These are phyloP conservation scores for Gossypium mustelinum DNA, from an alignment of 345 rosid genomes.

Conservation along the genomic window DNA sequence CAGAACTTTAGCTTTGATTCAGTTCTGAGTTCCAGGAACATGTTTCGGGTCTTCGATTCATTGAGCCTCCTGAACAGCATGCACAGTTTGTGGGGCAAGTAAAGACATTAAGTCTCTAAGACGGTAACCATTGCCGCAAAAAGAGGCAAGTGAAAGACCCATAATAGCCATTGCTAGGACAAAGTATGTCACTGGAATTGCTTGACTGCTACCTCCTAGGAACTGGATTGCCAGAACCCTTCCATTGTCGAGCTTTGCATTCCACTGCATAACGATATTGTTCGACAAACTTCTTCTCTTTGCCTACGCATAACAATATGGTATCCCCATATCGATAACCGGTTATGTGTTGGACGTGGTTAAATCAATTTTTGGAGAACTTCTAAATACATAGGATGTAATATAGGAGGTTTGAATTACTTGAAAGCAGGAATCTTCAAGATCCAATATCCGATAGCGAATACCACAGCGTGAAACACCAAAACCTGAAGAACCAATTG, in stretches of 20 bases:
- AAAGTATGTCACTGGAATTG: constrained; percentile 92
- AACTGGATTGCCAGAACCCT: constrained; percentile 77
- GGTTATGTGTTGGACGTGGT: background rate
- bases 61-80: constrained; percentile 30
- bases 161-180: constrained; percentile 93
- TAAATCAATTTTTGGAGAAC: too few relatives aligned
- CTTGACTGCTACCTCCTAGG: constrained; percentile 82
- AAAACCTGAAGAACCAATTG: constrained; percentile 68
- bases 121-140: constrained; percentile 76
- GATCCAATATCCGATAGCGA: constrained; percentile 75
- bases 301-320: constrained; percentile 44
- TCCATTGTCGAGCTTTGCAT: constrained; percentile 96
- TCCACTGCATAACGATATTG: constrained; percentile 83
- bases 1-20: background rate
- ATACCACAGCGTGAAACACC: constrained; percentile 72
- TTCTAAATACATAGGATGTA: background rate
- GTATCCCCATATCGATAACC: background rate
- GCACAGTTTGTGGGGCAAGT: constrained; percentile 30
- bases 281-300: constrained; percentile 81
- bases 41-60: background rate
- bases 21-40: background rate
- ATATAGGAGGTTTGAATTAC: too few relatives aligned
- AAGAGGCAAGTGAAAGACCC: constrained; percentile 92
- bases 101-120: constrained; percentile 48
- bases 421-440: constrained; percentile 10